phyloP scores from a whole-genome alignment of 768 basidiomycete species.

The Trametes punicea region DNA sequence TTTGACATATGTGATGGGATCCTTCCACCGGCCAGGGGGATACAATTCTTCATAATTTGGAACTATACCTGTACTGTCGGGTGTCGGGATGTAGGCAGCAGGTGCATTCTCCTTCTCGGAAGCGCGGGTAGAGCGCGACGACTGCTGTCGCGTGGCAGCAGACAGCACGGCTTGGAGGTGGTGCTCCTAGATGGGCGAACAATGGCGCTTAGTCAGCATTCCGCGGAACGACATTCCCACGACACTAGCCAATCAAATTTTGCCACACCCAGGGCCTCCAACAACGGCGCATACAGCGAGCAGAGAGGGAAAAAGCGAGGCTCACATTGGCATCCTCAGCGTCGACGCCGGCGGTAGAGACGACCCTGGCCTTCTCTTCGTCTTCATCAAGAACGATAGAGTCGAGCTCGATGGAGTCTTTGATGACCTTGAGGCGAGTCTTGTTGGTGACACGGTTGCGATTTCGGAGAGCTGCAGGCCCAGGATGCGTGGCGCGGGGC shows the following conservation, averaged over 20 bases:
- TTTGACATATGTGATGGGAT: slow-evolving; percentile 73
- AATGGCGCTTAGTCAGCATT: slow-evolving; percentile 47
- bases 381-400: slow-evolving; percentile 80
- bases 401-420: slow-evolving; percentile 79
- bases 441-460: slow-evolving; percentile 92
- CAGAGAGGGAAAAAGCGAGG: slow-evolving; percentile 31
- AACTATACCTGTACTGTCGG: slow-evolving; percentile 80
- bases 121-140: slow-evolving; percentile 36
- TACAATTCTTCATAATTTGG: slow-evolving; percentile 80
- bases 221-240: slow-evolving; percentile 47
- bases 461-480: slow-evolving; percentile 76
- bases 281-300: slow-evolving; percentile 40
- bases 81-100: slow-evolving; percentile 85
- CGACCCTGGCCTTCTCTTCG: slow-evolving; percentile 77
- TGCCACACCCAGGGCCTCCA: slow-evolving; percentile 41
- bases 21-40: slow-evolving; percentile 62
- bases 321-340: slow-evolving; percentile 93
- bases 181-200: slow-evolving; percentile 44
- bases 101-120: slow-evolving; percentile 40
- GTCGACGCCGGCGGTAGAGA: slow-evolving; percentile 84
- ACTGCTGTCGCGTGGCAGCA: slow-evolving; percentile 47
- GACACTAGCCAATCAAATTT: slow-evolving; percentile 42
- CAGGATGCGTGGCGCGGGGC: slow-evolving; percentile 78
- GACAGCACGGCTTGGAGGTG: slow-evolving; percentile 57
- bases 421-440: slow-evolving; percentile 81